Conservation (phyloP, 2,329 filamentous ascomycete species). For the Fusarium sp. region DNA sequence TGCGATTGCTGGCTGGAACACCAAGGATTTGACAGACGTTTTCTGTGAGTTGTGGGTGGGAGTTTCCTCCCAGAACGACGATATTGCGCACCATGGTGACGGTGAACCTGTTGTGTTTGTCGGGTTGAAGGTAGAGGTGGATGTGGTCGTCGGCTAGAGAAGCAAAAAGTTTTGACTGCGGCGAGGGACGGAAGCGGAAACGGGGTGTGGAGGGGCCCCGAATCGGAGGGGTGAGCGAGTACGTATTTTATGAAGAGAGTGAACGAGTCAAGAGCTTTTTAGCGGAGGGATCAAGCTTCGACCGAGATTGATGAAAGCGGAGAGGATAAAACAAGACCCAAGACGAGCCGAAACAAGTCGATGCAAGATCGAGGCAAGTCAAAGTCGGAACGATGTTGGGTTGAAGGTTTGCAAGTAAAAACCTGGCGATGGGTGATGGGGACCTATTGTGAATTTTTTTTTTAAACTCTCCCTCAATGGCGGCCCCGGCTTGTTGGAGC, state of each 20-base stretch:
- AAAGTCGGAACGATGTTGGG: conserved; percentile 29
- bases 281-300: conserved; percentile 28
- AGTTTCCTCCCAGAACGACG: conserved; percentile 92
- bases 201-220: conserved; percentile 49
- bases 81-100: conserved; percentile 90
- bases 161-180: conserved; percentile 48
- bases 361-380: conserved; percentile 34
- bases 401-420: conserved; percentile 41
- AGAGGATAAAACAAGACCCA: conserved; percentile 23
- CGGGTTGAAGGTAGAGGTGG: conserved; percentile 30
- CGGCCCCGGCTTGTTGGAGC: conserved; percentile 45
- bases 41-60: conserved; percentile 89
- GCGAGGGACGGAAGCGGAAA: conserved; percentile 50
- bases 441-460: conserved; percentile 41
- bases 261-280: conserved; percentile 27
- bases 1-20: conserved; percentile 86
- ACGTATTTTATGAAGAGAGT: conserved; percentile 29
- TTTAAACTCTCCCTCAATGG: conserved; percentile 36
- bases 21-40: conserved; percentile 91
- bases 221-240: conserved; percentile 46
- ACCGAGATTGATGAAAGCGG: conserved; percentile 14
- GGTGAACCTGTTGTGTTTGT: conserved; percentile 29
- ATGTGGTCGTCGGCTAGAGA: conserved; percentile 32
- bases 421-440: conserved; percentile 24
- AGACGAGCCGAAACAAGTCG: conserved; percentile 38